A percentile compares a stretch with the other conserved stretches of the same genome.
These are phyloP conservation scores for Suhomyces yuchorum DNA, from an alignment of 1,139 yeast species.

Conservation along the genomic window DNA sequence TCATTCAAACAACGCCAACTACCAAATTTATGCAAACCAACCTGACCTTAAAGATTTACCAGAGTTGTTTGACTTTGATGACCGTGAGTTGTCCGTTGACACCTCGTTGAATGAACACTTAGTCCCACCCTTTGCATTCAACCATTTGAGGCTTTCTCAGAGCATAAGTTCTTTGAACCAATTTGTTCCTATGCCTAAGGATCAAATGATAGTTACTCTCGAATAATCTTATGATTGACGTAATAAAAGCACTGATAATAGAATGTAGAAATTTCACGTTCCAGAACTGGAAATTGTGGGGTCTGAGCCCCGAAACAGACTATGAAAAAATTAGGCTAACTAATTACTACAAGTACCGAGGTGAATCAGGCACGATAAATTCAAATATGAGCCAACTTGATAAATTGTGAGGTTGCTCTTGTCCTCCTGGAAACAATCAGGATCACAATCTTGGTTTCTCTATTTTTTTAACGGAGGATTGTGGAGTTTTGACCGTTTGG, in stretches of 20 bases:
- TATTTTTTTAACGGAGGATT: conserved; percentile 20
- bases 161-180: conserved; percentile 28
- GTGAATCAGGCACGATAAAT: neutral
- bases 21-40: conserved; percentile 41
- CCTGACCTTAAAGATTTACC: conserved; percentile 49
- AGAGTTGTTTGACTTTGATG: conserved; percentile 52
- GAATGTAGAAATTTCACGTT: neutral
- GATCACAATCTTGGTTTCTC: conserved; percentile 35
- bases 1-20: conserved; percentile 35
- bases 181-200: conserved; percentile 38
- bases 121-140: conserved; percentile 44
- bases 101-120: conserved; percentile 38
- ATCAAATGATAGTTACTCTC: conserved; percentile 39
- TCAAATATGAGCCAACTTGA: neutral
- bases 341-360: neutral
- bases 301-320: neutral
- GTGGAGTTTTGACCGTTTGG: neutral
- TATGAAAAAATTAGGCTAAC: neutral
- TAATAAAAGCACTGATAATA: conserved; percentile 7
- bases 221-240: conserved; percentile 25
- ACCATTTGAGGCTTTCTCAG: conserved; percentile 31
- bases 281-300: neutral
- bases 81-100: conserved; percentile 46
- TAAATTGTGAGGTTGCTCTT: neutral
- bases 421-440: neutral